These are phyloP conservation scores for Cordyceps javanica DNA, from an alignment of 2,329 filamentous ascomycete species.

Conservation along the genomic window DNA sequence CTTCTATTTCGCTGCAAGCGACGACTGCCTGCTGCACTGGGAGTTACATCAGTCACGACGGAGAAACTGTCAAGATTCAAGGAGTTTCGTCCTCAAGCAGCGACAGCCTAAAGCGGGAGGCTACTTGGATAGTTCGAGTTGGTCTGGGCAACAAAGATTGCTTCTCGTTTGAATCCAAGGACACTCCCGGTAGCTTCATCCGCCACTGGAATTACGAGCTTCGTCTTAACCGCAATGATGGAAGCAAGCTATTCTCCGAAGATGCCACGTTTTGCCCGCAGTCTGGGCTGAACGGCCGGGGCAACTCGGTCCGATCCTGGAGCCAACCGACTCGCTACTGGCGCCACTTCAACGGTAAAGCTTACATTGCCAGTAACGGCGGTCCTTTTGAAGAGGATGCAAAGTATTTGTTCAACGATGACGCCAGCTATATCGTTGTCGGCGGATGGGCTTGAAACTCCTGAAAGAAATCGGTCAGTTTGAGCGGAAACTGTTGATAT, in stretches of 20 bases:
- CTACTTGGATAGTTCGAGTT: conserved; percentile 47
- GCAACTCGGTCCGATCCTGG: conserved; percentile 50
- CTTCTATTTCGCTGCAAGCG: conserved; percentile 45
- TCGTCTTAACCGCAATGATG: conserved; percentile 43
- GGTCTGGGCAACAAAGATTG: conserved; percentile 53
- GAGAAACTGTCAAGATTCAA: conserved; percentile 44
- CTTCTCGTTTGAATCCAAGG: conserved; percentile 54
- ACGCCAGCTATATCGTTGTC: background rate
- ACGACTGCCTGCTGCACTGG: conserved; percentile 49
- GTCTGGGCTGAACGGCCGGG: conserved; percentile 43
- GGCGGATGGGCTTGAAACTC: background rate
- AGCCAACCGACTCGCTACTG: conserved; percentile 53
- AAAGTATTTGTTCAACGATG: background rate
- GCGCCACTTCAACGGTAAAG: conserved; percentile 40
- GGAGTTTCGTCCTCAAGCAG: conserved; percentile 45
- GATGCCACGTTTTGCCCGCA: conserved; percentile 59
- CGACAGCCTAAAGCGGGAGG: conserved; percentile 42
- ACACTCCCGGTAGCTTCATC: conserved; percentile 52
- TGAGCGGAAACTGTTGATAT: background rate
- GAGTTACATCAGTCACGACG: conserved; percentile 48
- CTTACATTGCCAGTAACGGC: conserved; percentile 31
- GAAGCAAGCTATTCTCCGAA: conserved; percentile 49
- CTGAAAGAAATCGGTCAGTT: background rate
- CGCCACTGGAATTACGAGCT: conserved; percentile 51
- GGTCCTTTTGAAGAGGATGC: conserved; percentile 30